These are phyloP conservation scores for Fraxinus paxiana DNA, from an alignment of 305 asterid species.

Conservation along the genomic window DNA sequence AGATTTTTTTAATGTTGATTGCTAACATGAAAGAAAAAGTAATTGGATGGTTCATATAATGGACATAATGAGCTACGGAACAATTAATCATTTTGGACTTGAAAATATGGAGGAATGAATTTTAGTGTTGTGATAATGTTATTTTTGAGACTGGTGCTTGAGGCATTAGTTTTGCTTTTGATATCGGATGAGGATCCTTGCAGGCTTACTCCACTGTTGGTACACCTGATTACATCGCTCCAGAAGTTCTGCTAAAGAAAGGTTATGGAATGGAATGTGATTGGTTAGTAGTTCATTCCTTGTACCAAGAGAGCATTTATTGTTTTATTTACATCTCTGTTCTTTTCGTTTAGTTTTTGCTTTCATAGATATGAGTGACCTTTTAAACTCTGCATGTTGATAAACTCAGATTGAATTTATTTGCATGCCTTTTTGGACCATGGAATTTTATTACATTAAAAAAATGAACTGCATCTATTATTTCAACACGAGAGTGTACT, in stretches of 20 bases:
- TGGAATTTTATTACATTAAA: background rate
- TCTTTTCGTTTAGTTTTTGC: slow-evolving; percentile 7
- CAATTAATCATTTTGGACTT: background rate
- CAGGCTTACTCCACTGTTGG: slow-evolving; percentile 99
- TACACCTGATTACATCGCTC: slow-evolving; percentile 95
- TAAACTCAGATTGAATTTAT: background rate
- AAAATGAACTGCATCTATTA: background rate
- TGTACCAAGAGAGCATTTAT: slow-evolving; percentile 7
- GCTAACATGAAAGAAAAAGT: background rate
- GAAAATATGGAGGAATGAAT: background rate
- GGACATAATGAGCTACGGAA: background rate
- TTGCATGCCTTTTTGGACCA: background rate
- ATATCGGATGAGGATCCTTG: slow-evolving; percentile 28
- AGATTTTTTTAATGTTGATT: background rate
- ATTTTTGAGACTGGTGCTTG: slow-evolving; percentile 21
- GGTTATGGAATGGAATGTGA: slow-evolving; percentile 99
- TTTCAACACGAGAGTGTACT: background rate
- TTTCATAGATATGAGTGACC: slow-evolving; percentile 18
- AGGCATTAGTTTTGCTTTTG: slow-evolving; percentile 1
- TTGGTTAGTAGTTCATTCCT: slow-evolving; percentile 55
- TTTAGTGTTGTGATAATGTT: slow-evolving; percentile 1
- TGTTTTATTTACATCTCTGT: background rate
- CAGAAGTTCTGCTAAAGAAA: slow-evolving; percentile 93
- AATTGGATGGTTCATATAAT: background rate
- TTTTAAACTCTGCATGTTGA: background rate